A percentile compares a stretch with the other conserved stretches of the same genome.
phyloP scores from a whole-genome alignment of 1,139 yeast species.

The Yamadazyma songkhlaensis region DNA sequence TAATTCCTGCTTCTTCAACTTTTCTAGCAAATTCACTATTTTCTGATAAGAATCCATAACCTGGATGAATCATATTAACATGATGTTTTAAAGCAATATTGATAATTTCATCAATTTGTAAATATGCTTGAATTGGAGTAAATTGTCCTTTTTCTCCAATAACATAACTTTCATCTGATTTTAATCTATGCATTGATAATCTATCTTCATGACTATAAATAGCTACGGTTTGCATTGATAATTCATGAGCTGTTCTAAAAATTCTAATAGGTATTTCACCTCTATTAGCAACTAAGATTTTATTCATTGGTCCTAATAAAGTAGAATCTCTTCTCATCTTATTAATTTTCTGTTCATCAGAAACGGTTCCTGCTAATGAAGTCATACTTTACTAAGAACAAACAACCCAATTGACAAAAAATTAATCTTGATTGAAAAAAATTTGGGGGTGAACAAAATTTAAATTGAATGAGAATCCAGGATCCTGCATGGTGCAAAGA shows the following conservation, averaged over 20 bases:
- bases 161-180: slow-evolving; percentile 90
- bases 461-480: neutral
- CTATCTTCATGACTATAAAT: slow-evolving; percentile 96
- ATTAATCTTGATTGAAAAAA: neutral
- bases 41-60: slow-evolving; percentile 94
- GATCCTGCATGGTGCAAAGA: neutral
- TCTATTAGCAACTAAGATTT: slow-evolving; percentile 88
- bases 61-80: slow-evolving; percentile 98
- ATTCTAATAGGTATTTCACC: slow-evolving; percentile 91
- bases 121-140: slow-evolving; percentile 94
- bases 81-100: slow-evolving; percentile 81
- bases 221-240: slow-evolving; percentile 97
- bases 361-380: slow-evolving; percentile 14
- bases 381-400: slow-evolving; percentile 10
- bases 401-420: neutral
- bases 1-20: slow-evolving; percentile 87
- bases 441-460: slow-evolving; percentile 2
- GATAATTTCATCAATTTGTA: slow-evolving; percentile 94
- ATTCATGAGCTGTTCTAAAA: slow-evolving; percentile 96
- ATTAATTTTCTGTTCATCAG: slow-evolving; percentile 30
- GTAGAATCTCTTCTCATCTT: slow-evolving; percentile 62
- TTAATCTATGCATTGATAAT: slow-evolving; percentile 89
- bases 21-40: slow-evolving; percentile 92
- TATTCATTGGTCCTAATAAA: slow-evolving; percentile 64
- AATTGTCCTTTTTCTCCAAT: slow-evolving; percentile 88